Conservation (phyloP, 208 protist genomes). For the Endotrypanum monterogeii region DNA sequence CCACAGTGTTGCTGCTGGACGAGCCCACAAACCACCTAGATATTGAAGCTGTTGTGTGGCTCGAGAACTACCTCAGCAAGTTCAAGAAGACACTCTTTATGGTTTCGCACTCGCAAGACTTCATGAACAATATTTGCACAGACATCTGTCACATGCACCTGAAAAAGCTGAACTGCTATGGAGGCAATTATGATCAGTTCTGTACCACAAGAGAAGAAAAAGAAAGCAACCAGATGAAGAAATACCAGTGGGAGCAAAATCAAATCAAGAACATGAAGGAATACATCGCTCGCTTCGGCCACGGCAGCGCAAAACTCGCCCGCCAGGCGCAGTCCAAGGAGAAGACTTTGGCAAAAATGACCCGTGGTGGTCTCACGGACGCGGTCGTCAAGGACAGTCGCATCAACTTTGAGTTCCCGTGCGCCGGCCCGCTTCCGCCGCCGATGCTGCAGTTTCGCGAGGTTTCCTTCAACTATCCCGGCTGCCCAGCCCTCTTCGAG, state of each 20-base stretch:
- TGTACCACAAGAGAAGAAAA: slow-evolving; percentile 92
- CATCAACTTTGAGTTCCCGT: slow-evolving; percentile 89
- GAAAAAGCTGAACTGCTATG: slow-evolving; percentile 90
- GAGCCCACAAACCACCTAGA: slow-evolving; percentile 98
- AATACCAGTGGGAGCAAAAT: slow-evolving; percentile 96
- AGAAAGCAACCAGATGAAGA: slow-evolving; percentile 96
- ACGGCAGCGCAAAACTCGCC: slow-evolving; percentile 95
- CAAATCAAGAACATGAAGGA: slow-evolving; percentile 97
- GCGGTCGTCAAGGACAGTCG: slow-evolving; percentile 77
- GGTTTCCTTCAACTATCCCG: slow-evolving; percentile 91
- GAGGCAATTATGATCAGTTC: slow-evolving; percentile 97
- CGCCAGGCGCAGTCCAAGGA: slow-evolving; percentile 95
- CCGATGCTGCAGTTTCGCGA: slow-evolving; percentile 96
- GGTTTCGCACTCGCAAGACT: slow-evolving; percentile 97
- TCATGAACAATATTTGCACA: slow-evolving; percentile 97
- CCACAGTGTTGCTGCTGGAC: slow-evolving; percentile 96
- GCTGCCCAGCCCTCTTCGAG: slow-evolving; percentile 85
- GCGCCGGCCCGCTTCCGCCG: slow-evolving; percentile 78
- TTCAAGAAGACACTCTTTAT: slow-evolving; percentile 95
- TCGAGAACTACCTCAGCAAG: slow-evolving; percentile 95
- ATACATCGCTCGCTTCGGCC: slow-evolving; percentile 96
- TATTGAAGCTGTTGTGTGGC: slow-evolving; percentile 96
- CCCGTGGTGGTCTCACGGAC: slow-evolving; percentile 94
- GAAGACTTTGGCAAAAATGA: slow-evolving; percentile 95
- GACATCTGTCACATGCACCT: slow-evolving; percentile 95